Base-by-base conservation (phyloP, 176 grass and related monocot species). In the sorghum (Sorghum bicolor) region DNA sequence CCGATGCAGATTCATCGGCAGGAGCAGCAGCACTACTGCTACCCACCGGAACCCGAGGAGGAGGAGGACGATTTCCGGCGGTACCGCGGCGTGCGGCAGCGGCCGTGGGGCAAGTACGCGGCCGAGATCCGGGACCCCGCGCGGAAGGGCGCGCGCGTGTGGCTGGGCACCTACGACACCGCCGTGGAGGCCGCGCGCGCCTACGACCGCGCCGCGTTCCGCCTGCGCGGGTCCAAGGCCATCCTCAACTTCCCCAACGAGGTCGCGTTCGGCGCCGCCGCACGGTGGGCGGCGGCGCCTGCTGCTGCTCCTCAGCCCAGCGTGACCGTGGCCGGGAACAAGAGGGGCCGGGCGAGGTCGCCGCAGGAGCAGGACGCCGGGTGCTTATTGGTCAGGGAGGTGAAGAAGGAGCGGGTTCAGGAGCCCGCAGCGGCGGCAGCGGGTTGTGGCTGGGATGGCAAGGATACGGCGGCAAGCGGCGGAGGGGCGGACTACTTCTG, bases 151-250 rank as follows among this genome's bases (percentile, higher is more conserved):
- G 60, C 96, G 7, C 91, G 96, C 48, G 92, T 95, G 70, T 98
- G 96, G 96, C 96, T 98, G 64, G 95, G 96, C 24, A 98, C 92
- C 53, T 98, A 95, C 79, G 89, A 90, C 84, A 85, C 89, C 34
- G 96, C 92, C 61, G 76, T 95, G 41, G 84, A 88, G 63, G 96
- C 96, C 37, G 92, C 96, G 64, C 84, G 90, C 2, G 89, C 96
- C 26, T 98, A 98, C 78, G 96, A 98, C 73, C 74, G 75, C 53
- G 91, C 91, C 10, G 91, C 91, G 67, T 88, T 87, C 85, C 74
- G 62, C 48, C 82, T 93, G 62, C 85, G 91, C 17, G 91, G 91
- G 3, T 83, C 82, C 85, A 85, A 83, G 78, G 91, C 91, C 22
- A 90, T 93, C 74, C 91, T 93, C 79, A 93, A 93, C 85, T 93